A percentile compares a stretch with the other conserved stretches of the same genome.
Evolutionary conservation across 805 yeast genomes (phyloP).

Genomic region (Kodamaea sagamina): DNA sequence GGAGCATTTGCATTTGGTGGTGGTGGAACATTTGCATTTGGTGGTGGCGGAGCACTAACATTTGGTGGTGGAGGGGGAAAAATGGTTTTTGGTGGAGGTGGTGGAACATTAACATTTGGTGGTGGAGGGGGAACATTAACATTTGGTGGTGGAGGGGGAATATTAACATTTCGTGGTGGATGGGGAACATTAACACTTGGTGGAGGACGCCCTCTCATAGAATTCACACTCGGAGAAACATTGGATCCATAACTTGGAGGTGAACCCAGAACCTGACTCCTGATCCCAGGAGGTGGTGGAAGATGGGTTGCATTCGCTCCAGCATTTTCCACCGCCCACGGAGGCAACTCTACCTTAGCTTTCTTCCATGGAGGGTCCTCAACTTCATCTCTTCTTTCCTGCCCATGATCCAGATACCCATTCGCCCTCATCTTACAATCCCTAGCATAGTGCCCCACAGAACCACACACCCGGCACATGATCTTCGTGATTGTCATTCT

Average conservation of each 20-base stretch:
- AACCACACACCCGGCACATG: constrained; percentile 78
- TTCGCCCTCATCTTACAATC: constrained; percentile 62
- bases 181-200: constrained; percentile 27
- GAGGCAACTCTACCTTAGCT: constrained; percentile 25
- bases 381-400: neutral
- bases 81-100: constrained; percentile 17
- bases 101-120: neutral
- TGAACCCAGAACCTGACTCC: constrained; percentile 15
- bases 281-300: constrained; percentile 16
- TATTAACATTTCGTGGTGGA: constrained; percentile 11
- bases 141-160: constrained; percentile 17
- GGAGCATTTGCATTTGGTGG: constrained; percentile 11
- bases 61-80: constrained; percentile 24
- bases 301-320: constrained; percentile 18
- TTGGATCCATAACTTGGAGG: no score
- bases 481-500: constrained; percentile 52
- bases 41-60: constrained; percentile 23
- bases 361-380: constrained; percentile 33
- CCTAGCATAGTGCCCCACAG: constrained; percentile 80
- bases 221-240: no score
- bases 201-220: no score
- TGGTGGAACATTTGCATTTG: constrained; percentile 12
- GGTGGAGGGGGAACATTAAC: constrained; percentile 16
- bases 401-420: neutral
- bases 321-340: constrained; percentile 22